phyloP scores from a whole-genome alignment of 768 basidiomycete species.

The Crucibulum laeve region DNA sequence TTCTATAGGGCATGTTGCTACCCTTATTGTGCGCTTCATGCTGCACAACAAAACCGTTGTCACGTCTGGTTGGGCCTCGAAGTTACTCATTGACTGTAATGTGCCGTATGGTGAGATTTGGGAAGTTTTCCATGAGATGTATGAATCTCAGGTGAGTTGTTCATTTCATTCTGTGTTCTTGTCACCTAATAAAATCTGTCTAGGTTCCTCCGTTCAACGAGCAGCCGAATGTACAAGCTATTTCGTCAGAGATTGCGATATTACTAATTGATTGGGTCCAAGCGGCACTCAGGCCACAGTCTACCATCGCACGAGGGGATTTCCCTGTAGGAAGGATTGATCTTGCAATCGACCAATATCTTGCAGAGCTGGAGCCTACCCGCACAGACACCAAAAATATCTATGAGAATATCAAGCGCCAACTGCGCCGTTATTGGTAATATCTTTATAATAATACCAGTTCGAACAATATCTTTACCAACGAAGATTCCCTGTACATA shows the following conservation, averaged over 20 bases:
- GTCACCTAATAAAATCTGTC: not conserved
- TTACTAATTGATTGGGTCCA: constrained; percentile 80
- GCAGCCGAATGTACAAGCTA: constrained; percentile 72
- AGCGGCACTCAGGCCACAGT: constrained; percentile 69
- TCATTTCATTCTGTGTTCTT: not conserved
- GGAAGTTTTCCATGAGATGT: constrained; percentile 82
- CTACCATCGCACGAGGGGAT: constrained; percentile 55
- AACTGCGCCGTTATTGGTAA: constrained; percentile 70
- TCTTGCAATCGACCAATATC: constrained; percentile 66
- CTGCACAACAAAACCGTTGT: constrained; percentile 54
- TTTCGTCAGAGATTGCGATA: constrained; percentile 79
- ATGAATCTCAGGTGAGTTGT: constrained; percentile 74
- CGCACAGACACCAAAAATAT: constrained; percentile 56
- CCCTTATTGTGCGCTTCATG: constrained; percentile 71
- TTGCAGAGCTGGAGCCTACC: constrained; percentile 61
- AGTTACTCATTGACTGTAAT: constrained; percentile 74
- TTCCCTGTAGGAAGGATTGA: constrained; percentile 80
- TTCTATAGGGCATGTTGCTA: constrained; percentile 65
- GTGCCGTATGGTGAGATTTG: constrained; percentile 81
- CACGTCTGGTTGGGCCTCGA: constrained; percentile 78
- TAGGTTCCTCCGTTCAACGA: constrained; percentile 84
- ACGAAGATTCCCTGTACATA: constrained; percentile 6
- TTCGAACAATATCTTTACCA: not conserved
- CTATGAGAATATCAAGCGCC: constrained; percentile 70
- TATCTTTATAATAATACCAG: not conserved